These are phyloP conservation scores for Phytophthora palmivora DNA, from an alignment of 352 stramenopile genomes.

Conservation along the genomic window DNA sequence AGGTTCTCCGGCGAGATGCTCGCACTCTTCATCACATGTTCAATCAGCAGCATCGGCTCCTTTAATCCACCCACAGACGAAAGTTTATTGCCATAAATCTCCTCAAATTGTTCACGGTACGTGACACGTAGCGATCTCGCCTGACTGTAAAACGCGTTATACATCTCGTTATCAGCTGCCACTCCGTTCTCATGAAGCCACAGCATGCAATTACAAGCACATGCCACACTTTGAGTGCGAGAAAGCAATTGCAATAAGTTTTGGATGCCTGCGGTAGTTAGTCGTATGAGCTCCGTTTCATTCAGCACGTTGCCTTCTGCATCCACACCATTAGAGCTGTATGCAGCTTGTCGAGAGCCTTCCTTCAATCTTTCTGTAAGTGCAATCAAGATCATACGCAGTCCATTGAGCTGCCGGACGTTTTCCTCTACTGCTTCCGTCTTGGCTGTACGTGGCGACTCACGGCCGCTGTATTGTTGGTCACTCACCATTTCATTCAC, in stretches of 20 bases:
- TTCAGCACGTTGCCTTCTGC: constrained; percentile 49
- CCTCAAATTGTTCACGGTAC: constrained; percentile 73
- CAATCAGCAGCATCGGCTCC: constrained; percentile 71
- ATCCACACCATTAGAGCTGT: constrained; percentile 37
- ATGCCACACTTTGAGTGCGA: constrained; percentile 62
- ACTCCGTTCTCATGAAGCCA: constrained; percentile 74
- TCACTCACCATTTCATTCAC: constrained; percentile 64
- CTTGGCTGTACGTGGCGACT: constrained; percentile 40
- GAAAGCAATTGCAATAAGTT: constrained; percentile 75
- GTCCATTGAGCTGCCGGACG: constrained; percentile 69
- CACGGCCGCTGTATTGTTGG: constrained; percentile 46
- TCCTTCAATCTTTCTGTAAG: constrained; percentile 76
- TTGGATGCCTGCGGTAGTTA: constrained; percentile 70
- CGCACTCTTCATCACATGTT: constrained; percentile 81
- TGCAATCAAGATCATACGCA: constrained; percentile 72
- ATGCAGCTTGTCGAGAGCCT: constrained; percentile 53
- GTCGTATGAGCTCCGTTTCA: constrained; percentile 71
- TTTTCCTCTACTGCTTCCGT: constrained; percentile 48
- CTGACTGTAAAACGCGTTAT: constrained; percentile 75
- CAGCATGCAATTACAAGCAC: constrained; percentile 66
- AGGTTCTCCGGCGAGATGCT: constrained; percentile 45
- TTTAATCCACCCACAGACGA: constrained; percentile 57
- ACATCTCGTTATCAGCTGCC: constrained; percentile 48
- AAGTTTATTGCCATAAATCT: constrained; percentile 62
- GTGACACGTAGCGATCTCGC: constrained; percentile 57